Evolutionary conservation across 768 basidiomycete genomes (phyloP), one percentile per base, ranked within the genome.

Genomic region (Lyophyllum atratum): DNA sequence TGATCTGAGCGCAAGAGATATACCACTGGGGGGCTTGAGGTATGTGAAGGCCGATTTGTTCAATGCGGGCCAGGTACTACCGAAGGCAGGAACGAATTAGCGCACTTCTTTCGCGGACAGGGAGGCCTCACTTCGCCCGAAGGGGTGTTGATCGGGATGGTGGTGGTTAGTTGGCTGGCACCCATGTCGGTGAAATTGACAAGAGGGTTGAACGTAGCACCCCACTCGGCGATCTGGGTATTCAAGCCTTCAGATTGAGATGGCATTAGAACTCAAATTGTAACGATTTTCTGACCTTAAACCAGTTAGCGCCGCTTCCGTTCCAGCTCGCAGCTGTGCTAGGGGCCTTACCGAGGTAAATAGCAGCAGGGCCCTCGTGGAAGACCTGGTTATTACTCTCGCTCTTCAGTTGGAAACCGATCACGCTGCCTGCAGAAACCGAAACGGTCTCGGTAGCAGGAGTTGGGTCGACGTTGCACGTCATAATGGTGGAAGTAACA

Each of bases 1-100:
- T 70, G 60, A 79, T 70, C 54, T 79, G 78, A 3, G 71, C 78
- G 54, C 77, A 79, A 44, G 75, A 74, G 57, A 78, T 69, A 68
- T 77, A 79, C 59, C 69, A 75, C 60, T 80, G 77, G 29, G 79
- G 74, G n/a, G 76, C 66, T 5, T 17, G 14, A 69, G 52, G 37
- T 40, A 72, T 68, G 59, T 80, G 79, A 24, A 79, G 68, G 45
- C 72, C 78, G 48, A 77, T 74, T 37, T 75, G 73, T 56, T 80
- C 79, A 47, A 73, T 67, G 37, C 77, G 74, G 53, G 76, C 68
- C 46, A 74, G 60, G 57, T 71, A 75, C 70, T 74, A 62, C 3
- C 17, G 10, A 19, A 47, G 3, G 24, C 12, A 17, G 7, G 8
- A 37, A 5, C 6, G 34, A 7, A 37, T 58, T 3, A 54, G 31